Evolutionary conservation across 225 moss, liverwort and hornwort species (phyloP).

Genomic region (Sphagnum contortum): DNA sequence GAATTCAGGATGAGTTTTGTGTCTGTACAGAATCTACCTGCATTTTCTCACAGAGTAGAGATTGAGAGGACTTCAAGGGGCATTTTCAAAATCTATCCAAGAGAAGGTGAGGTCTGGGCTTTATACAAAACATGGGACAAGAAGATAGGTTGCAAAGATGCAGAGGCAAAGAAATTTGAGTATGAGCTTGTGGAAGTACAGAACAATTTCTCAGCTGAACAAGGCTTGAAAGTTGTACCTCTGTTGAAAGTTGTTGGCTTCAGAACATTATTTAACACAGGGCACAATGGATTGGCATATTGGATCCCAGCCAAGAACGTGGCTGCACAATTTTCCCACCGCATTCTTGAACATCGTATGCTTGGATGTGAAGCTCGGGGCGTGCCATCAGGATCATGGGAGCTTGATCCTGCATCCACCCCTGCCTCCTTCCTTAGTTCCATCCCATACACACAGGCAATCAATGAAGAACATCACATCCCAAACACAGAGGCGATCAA

Average conservation of each 20-base stretch:
- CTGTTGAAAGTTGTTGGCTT: constrained; percentile 33
- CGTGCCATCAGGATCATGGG: constrained; percentile 36
- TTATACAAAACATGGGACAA: constrained; percentile 40
- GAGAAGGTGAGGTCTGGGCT: constrained; percentile 33
- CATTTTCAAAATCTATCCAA: constrained; percentile 20
- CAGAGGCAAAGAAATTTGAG: constrained; percentile 8
- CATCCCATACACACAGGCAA: too few species aligned
- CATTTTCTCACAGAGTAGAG: constrained; percentile 31
- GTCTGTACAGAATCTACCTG: constrained; percentile 31
- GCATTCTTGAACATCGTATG: constrained; percentile 24
- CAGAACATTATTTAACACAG: constrained; percentile 29
- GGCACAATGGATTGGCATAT: background rate
- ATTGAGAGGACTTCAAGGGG: constrained; percentile 11
- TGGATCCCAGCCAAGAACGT: constrained; percentile 16
- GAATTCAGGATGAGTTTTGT: constrained; percentile 31
- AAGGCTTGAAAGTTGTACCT: constrained; percentile 26
- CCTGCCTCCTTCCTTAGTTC: constrained; percentile 22
- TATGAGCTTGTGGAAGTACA: constrained; percentile 37
- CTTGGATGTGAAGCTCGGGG: constrained; percentile 35
- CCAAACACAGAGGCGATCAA: too few species aligned
- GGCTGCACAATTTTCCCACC: constrained; percentile 33
- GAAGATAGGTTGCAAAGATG: constrained; percentile 20
- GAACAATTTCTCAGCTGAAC: constrained; percentile 7
- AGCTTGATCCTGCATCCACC: constrained; percentile 54
- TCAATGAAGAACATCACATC: too few species aligned